These are phyloP conservation scores for Bombardia bombarda DNA, from an alignment of 495 filamentous ascomycete genomes.

Conservation along the genomic window DNA sequence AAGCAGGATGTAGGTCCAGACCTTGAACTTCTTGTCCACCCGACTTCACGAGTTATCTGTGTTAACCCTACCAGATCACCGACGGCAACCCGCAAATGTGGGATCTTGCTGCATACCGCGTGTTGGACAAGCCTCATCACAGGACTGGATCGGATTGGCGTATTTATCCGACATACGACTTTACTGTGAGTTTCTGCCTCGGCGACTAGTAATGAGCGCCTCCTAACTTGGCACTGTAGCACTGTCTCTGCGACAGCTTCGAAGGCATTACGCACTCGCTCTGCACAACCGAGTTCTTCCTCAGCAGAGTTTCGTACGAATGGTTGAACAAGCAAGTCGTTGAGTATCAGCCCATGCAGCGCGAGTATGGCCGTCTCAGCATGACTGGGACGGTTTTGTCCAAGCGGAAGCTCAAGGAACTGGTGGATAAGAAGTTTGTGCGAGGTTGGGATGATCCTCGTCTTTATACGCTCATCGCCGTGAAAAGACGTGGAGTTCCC, in stretches of 20 bases:
- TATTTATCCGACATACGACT: slow-evolving; percentile 89
- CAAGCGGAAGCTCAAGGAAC: slow-evolving; percentile 71
- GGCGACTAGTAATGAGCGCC: background rate
- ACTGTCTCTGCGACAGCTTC: slow-evolving; percentile 82
- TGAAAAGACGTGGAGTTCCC: slow-evolving; percentile 75
- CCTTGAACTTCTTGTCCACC: too few relatives aligned
- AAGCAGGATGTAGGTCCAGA: slow-evolving; percentile 59
- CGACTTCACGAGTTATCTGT: too few relatives aligned
- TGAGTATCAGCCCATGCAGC: slow-evolving; percentile 74
- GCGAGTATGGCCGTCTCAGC: slow-evolving; percentile 69
- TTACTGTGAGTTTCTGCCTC: slow-evolving; percentile 38
- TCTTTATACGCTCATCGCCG: slow-evolving; percentile 79
- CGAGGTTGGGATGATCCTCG: slow-evolving; percentile 84
- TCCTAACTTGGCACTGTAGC: slow-evolving; percentile 20
- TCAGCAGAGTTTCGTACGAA: slow-evolving; percentile 71
- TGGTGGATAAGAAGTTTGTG: slow-evolving; percentile 66
- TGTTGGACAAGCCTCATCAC: slow-evolving; percentile 62
- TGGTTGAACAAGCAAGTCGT: slow-evolving; percentile 72
- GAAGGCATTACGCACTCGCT: slow-evolving; percentile 84
- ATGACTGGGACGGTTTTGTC: slow-evolving; percentile 74
- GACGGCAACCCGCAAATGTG: slow-evolving; percentile 63
- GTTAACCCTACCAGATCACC: slow-evolving; percentile 21
- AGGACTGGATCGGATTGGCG: slow-evolving; percentile 68
- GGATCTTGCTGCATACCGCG: slow-evolving; percentile 74
- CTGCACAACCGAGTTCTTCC: slow-evolving; percentile 81